phyloP scores from a whole-genome alignment of 805 yeast species.

The Komagataella pastoris region DNA sequence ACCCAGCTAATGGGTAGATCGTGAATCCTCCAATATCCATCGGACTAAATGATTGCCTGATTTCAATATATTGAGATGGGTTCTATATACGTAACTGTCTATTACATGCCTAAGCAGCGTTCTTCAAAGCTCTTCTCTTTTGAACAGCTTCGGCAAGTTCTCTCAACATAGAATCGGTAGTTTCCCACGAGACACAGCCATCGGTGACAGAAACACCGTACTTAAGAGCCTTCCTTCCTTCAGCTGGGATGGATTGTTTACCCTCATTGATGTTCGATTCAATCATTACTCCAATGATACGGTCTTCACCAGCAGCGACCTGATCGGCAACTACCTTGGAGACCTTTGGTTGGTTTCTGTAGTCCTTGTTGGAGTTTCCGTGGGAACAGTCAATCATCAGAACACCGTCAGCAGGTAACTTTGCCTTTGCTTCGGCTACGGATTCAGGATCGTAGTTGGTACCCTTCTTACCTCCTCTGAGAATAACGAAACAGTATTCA shows the following conservation, averaged over 20 bases:
- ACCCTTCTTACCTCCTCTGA: conserved; percentile 92
- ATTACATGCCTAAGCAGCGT: background rate
- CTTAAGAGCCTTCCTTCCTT: conserved; percentile 59
- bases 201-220: conserved; percentile 97
- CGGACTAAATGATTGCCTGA: background rate
- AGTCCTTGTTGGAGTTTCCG: conserved; percentile 87
- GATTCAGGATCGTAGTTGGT: conserved; percentile 78
- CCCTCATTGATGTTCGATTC: conserved; percentile 90
- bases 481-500: conserved; percentile 75
- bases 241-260: conserved; percentile 77
- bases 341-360: conserved; percentile 86
- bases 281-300: conserved; percentile 91
- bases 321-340: conserved; percentile 70
- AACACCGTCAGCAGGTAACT: conserved; percentile 32
- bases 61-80: background rate
- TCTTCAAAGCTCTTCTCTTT: conserved; percentile 43
- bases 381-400: conserved; percentile 94
- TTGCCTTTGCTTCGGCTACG: conserved; percentile 52
- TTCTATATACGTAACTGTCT: background rate
- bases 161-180: conserved; percentile 61
- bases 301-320: conserved; percentile 55
- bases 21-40: background rate
- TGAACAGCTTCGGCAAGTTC: conserved; percentile 70
- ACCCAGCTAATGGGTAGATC: background rate
- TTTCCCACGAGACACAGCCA: conserved; percentile 89